Evolutionary conservation across 352 stramenopile species (phyloP), one percentile per base, ranked within the genome.

Genomic region (Globisporangium cystogenes): DNA sequence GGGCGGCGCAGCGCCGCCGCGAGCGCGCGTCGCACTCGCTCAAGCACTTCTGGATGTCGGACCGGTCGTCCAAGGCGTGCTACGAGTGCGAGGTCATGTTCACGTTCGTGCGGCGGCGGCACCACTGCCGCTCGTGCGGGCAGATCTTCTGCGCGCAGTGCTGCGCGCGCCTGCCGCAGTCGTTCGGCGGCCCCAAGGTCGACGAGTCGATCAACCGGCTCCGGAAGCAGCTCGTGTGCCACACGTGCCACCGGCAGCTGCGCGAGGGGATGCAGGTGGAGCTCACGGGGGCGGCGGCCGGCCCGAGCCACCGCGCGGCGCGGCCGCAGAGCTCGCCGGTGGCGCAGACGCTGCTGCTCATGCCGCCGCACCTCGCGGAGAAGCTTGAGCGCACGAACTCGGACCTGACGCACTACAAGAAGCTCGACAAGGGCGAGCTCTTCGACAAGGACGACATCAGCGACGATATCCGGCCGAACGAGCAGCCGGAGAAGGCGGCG

Each of bases 31-130:
- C 48, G 27, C 79, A 80, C 42, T 89, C 77, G 20, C 74, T 92
- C 58, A 93, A 90, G 51, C 82, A 91, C 59, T 95, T 95, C 55
- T 95, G 84, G 84, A 95, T 95, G 84, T 95, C 84, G 47, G 84
- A 95, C 56, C 77, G 84, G 18, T 90, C 83, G 18, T 76, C 76
- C 21, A 95, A 95, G 55, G 65, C 72, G 0, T 95, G 84, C 48
- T 90, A 90, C 50, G 78, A 90, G 40, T 95, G 84, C 57, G 82
- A 92, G 45, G 69, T 81, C 45, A 65, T 90, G 36, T 95, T 95
- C 48, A 91, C 76, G 20, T 93, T 95, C 44, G 83, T 92, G 48
- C 62, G 82, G 39, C 66, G 84, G 15, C 68, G 75, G 35, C 84
- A 95, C 49, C 84, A 95, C 45, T 95, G 84, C 51, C 82, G 84